Evolutionary conservation across 2,329 filamentous ascomycete species (phyloP).

Genomic region (Penicillium sp.): DNA sequence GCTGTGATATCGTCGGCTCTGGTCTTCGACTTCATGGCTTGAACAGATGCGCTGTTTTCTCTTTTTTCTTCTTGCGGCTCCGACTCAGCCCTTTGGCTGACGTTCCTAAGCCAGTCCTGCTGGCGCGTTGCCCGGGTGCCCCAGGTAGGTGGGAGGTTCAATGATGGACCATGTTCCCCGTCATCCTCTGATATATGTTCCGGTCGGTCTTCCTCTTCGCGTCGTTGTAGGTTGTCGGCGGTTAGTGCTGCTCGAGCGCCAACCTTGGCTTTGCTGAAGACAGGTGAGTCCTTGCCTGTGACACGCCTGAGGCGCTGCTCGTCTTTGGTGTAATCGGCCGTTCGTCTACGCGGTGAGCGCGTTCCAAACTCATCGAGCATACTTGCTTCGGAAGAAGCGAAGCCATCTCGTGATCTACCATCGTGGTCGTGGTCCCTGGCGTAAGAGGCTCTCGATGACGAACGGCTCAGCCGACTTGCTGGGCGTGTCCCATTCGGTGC

Average conservation of each 20-base stretch:
- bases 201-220: conserved; percentile 24
- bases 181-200: conserved; percentile 21
- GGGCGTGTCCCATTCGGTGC: conserved; percentile 10
- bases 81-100: conserved; percentile 23
- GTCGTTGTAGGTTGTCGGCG: conserved; percentile 39
- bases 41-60: conserved; percentile 4
- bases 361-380: conserved; percentile 37
- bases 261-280: conserved; percentile 41
- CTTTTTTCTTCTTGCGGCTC: conserved; percentile 18
- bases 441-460: no score
- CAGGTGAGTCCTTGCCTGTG: conserved; percentile 38
- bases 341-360: conserved; percentile 33
- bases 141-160: conserved; percentile 42
- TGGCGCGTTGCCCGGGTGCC: conserved; percentile 33
- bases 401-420: conserved; percentile 15
- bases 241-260: conserved; percentile 31
- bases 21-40: not conserved
- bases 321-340: conserved; percentile 38
- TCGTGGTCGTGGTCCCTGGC: conserved; percentile 18
- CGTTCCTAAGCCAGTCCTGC: conserved; percentile 37
- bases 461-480: conserved; percentile 21
- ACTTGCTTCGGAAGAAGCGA: conserved; percentile 30
- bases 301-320: conserved; percentile 40
- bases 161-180: conserved; percentile 27
- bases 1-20: conserved; percentile 12